These are phyloP conservation scores for Xylaria bambusicola DNA, from an alignment of 495 filamentous ascomycete genomes.

Conservation along the genomic window DNA sequence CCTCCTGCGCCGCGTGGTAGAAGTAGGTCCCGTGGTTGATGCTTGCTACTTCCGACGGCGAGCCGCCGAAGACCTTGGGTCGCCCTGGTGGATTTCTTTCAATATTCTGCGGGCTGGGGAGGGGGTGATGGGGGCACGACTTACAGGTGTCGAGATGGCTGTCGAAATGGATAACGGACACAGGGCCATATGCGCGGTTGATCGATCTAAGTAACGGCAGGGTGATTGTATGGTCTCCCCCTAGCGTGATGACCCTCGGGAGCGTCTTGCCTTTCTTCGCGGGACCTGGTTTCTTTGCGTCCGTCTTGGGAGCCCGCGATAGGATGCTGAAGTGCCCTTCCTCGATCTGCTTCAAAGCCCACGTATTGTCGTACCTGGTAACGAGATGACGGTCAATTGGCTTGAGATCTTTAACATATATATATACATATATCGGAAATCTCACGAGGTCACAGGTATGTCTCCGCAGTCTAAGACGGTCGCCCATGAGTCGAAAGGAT, in stretches of 20 bases:
- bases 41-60: slow-evolving; percentile 58
- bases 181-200: slow-evolving; percentile 73
- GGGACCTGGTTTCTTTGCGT: slow-evolving; percentile 49
- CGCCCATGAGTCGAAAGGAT: slow-evolving; percentile 78
- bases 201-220: slow-evolving; percentile 76
- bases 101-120: not conserved
- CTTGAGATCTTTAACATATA: not conserved
- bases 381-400: not conserved
- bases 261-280: slow-evolving; percentile 54
- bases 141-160: slow-evolving; percentile 77
- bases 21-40: slow-evolving; percentile 91
- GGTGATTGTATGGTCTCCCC: slow-evolving; percentile 83
- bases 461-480: slow-evolving; percentile 82
- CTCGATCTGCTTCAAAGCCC: slow-evolving; percentile 80
- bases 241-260: slow-evolving; percentile 69
- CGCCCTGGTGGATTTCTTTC: slow-evolving; percentile 53
- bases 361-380: slow-evolving; percentile 65
- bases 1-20: slow-evolving; percentile 77
- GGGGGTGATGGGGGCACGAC: slow-evolving; percentile 54
- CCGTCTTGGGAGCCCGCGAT: slow-evolving; percentile 51
- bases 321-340: slow-evolving; percentile 60
- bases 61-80: slow-evolving; percentile 62
- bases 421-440: too few relatives aligned
- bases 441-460: slow-evolving; percentile 75
- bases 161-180: slow-evolving; percentile 88